phyloP scores from a whole-genome alignment of 2,329 filamentous ascomycete species.

The Stagonosporopsis tanaceti region DNA sequence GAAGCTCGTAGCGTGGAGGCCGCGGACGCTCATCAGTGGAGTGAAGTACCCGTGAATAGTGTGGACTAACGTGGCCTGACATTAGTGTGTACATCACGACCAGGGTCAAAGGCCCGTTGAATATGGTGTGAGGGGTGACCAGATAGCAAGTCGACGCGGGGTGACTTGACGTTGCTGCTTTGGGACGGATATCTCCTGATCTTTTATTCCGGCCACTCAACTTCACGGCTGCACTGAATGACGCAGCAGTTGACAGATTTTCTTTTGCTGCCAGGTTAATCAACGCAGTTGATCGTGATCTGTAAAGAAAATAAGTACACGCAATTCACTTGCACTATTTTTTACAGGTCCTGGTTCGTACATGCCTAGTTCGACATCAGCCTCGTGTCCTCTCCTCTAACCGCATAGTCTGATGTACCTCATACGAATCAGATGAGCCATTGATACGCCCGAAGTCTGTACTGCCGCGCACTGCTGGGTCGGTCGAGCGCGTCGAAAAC shows the following conservation, averaged over 20 bases:
- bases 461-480: conserved; percentile 16
- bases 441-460: conserved; percentile 12
- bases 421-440: conserved; percentile 19
- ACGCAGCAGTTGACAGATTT: not conserved
- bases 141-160: conserved; percentile 23
- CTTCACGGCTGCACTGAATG: conserved; percentile 7
- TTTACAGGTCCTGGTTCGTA: not conserved
- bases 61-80: conserved; percentile 26
- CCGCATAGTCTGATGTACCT: conserved; percentile 8
- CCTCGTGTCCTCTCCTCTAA: conserved; percentile 9
- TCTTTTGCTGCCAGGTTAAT: not conserved
- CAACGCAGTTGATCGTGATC: conserved; percentile 14
- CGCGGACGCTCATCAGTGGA: conserved; percentile 18
- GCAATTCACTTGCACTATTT: conserved; percentile 6
- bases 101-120: conserved; percentile 20
- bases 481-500: conserved; percentile 36
- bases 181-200: conserved; percentile 35
- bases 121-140: conserved; percentile 37
- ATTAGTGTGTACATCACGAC: conserved; percentile 25
- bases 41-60: conserved; percentile 16
- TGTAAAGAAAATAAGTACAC: conserved; percentile 4
- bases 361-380: conserved; percentile 7
- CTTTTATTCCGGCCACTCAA: conserved; percentile 18
- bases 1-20: conserved; percentile 27
- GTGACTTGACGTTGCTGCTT: conserved; percentile 31